These are phyloP conservation scores for Solanum tarapatanum DNA, from an alignment of 257 asterid species.

Conservation along the genomic window DNA sequence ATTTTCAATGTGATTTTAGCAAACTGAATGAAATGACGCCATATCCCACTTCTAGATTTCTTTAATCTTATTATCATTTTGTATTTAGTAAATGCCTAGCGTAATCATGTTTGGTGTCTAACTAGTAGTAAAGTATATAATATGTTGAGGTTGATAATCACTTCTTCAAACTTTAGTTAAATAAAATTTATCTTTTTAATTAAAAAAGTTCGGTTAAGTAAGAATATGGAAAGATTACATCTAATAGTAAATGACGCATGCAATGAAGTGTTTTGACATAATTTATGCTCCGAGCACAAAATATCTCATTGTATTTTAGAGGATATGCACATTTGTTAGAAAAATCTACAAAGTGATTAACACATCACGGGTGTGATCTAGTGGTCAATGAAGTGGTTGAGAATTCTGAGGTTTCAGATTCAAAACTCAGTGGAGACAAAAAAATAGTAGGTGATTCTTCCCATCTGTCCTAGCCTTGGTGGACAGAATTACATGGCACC, in stretches of 20 bases:
- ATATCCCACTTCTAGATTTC: constrained; percentile 10
- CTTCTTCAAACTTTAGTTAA: neutral
- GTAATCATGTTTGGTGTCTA: constrained; percentile 3
- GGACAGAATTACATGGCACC: too few relatives aligned
- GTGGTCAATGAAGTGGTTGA: neutral
- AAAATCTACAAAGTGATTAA: neutral
- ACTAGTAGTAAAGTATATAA: neutral
- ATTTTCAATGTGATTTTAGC: neutral
- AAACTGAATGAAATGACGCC: neutral
- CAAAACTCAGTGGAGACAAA: neutral
- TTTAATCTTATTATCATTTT: neutral
- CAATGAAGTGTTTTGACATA: neutral
- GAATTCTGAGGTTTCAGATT: too few relatives aligned
- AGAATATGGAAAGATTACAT: neutral
- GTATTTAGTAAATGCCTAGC: constrained; percentile 2
- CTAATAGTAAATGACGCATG: neutral
- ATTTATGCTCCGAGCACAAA: neutral
- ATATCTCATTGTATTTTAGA: neutral
- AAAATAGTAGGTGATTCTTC: neutral
- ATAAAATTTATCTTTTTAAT: neutral
- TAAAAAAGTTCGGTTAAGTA: neutral
- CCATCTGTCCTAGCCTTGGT: neutral
- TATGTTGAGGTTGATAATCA: neutral
- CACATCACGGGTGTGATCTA: neutral
- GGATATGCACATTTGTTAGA: neutral